A percentile compares a stretch with the other conserved stretches of the same genome.
phyloP scores from a whole-genome alignment of 768 basidiomycete species.

The Termitomyces sp. region DNA sequence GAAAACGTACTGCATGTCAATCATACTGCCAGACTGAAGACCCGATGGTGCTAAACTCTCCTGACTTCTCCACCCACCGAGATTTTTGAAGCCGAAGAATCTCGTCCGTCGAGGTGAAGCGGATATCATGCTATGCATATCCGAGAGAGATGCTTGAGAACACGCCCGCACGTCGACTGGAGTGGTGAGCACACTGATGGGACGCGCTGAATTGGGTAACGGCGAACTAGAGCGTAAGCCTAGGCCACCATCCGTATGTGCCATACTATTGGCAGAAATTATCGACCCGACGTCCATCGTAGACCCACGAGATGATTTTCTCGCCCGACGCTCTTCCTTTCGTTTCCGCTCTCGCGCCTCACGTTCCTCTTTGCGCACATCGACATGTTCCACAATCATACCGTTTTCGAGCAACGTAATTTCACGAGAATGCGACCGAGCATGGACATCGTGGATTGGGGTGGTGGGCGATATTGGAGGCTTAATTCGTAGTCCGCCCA shows the following conservation, averaged over 20 bases:
- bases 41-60: conserved; percentile 80
- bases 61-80: conserved; percentile 70
- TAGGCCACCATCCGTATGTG: conserved; percentile 50
- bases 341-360: conserved; percentile 67
- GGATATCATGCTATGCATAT: conserved; percentile 69
- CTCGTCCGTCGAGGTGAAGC: conserved; percentile 61
- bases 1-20: conserved; percentile 83
- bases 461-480: conserved; percentile 42
- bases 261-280: conserved; percentile 59
- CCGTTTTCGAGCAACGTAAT: conserved; percentile 83
- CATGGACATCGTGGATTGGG: conserved; percentile 32
- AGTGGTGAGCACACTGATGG: conserved; percentile 55
- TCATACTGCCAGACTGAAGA: conserved; percentile 74
- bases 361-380: conserved; percentile 73
- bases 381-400: conserved; percentile 84
- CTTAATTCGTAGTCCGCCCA: conserved; percentile 66
- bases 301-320: conserved; percentile 72
- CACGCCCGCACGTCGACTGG: conserved; percentile 53
- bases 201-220: conserved; percentile 50
- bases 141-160: conserved; percentile 78
- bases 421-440: conserved; percentile 57
- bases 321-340: conserved; percentile 64
- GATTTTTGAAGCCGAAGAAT: conserved; percentile 74
- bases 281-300: conserved; percentile 67
- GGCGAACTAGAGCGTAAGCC: conserved; percentile 53